Evolutionary conservation across 2,329 filamentous ascomycete genomes (phyloP), one percentile per base, ranked within the genome.

Genomic region (Colletotrichum tropicicola): DNA sequence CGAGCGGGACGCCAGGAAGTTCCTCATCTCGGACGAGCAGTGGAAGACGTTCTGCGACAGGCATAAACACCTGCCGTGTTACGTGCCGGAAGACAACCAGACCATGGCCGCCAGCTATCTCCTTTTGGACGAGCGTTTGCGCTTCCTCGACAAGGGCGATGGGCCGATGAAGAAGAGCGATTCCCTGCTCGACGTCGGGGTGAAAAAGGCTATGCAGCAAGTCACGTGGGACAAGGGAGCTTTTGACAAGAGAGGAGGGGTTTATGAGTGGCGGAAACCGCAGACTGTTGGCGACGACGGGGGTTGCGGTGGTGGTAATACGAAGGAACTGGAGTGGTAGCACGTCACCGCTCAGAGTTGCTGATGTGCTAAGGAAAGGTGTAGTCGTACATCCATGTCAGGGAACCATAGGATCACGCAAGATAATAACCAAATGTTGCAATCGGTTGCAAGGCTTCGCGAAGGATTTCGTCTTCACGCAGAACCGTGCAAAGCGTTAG

Each of bases 21-120:
- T 86, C 41, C 68, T 79, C 21, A 81, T 87, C 60, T 78, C 78
- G 0, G 78, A 84, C 35, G 78, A 80, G 23, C 77, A 87, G 70
- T 87, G 75, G 66, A 45, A 74, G 43, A 57, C 52, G 0, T 87
- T 87, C 70, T 85, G 83, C 66, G 66, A 76, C 4, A 73, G 75
- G 51, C 83, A 86, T 59, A 58, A 70, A 23, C 72, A 80, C 39
- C 72, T 82, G 44, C 53, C 70, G 13, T 79, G 75, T 37, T 82
- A 83, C 48, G 79, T 85, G 3, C 79, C 82, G 0, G 84, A 87
- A 70, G 71, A 77, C 4, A 87, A 87, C 60, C 69, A 77, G 1
- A 60, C 83, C 21, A 87, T 87, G 84, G 80, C 77, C 2, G 79
- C 74, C 32, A 82, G 78, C 54, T 86, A 86, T 70, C 74, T 87